Evolutionary conservation across 768 basidiomycete species (phyloP).

Genomic region (Ramaria rubella): DNA sequence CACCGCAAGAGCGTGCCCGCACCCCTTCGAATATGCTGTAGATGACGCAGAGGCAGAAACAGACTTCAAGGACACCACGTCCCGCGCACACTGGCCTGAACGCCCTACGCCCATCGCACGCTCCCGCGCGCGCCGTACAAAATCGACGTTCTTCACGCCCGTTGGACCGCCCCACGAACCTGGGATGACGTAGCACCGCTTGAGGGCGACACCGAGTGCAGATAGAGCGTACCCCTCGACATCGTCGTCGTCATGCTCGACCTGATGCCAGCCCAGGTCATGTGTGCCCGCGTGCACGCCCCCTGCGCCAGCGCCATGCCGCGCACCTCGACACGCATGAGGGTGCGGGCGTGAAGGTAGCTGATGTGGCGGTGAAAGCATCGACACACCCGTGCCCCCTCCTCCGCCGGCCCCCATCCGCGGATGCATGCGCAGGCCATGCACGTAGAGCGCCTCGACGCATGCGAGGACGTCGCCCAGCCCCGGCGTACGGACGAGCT

Average conservation of each 20-base stretch:
- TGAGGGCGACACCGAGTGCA: not conserved
- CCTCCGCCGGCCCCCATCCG: not conserved
- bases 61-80: not conserved
- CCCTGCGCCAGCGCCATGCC: not conserved
- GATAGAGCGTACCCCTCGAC: not conserved
- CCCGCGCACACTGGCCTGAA: not conserved
- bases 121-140: not conserved
- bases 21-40: no score
- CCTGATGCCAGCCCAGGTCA: not conserved
- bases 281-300: not conserved
- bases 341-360: no score
- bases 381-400: no score
- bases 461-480: not conserved
- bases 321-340: no score
- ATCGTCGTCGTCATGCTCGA: not conserved
- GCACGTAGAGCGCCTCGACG: constrained; percentile 7
- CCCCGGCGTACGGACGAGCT: not conserved
- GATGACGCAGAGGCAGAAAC: not conserved
- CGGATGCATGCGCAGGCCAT: constrained; percentile 4
- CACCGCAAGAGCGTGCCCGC: no score
- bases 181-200: constrained; percentile 2
- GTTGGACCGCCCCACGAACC: constrained; percentile 5
- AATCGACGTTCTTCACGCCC: constrained; percentile 9
- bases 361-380: no score
- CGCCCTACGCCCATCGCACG: not conserved